phyloP scores from a whole-genome alignment of 805 yeast genomes.

The Metschnikowia koreensis region DNA sequence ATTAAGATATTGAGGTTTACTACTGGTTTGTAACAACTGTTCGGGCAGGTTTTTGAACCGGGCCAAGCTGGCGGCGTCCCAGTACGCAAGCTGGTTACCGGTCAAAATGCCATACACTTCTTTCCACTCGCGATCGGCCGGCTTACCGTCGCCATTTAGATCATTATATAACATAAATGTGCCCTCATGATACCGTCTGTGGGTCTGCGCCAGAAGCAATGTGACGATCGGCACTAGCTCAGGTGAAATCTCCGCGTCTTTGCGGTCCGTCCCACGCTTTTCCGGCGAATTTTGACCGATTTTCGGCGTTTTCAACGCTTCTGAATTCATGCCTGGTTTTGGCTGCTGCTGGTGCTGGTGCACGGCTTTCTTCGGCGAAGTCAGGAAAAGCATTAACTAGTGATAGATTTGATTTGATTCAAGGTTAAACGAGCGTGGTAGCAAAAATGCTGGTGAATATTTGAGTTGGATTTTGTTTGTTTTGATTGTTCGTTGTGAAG shows the following conservation, averaged over 20 bases:
- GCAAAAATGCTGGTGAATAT: too few species aligned
- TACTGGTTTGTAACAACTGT: conserved; percentile 52
- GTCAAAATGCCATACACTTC: conserved; percentile 90
- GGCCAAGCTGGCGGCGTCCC: conserved; percentile 76
- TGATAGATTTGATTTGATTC: too few species aligned
- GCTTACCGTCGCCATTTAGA: conserved; percentile 77
- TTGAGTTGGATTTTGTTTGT: too few species aligned
- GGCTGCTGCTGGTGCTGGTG: too few species aligned
- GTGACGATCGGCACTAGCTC: conserved; percentile 72
- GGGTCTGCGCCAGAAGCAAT: conserved; percentile 67
- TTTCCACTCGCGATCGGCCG: conserved; percentile 80
- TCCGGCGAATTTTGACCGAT: neutral
- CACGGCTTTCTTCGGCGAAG: too few species aligned
- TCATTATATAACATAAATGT: conserved; percentile 72
- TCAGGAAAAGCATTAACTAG: too few species aligned
- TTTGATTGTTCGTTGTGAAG: too few species aligned
- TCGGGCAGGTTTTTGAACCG: conserved; percentile 52
- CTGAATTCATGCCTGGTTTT: too few species aligned
- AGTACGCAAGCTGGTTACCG: conserved; percentile 88
- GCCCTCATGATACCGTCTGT: conserved; percentile 74
- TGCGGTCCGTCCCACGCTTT: conserved; percentile 17
- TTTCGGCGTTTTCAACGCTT: too few species aligned
- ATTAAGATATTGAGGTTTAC: conserved; percentile 84
- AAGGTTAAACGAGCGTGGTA: too few species aligned
- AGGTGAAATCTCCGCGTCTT: conserved; percentile 32